These are phyloP conservation scores for Allium cepa DNA, from an alignment of 106 monocot genomes.

Conservation along the genomic window DNA sequence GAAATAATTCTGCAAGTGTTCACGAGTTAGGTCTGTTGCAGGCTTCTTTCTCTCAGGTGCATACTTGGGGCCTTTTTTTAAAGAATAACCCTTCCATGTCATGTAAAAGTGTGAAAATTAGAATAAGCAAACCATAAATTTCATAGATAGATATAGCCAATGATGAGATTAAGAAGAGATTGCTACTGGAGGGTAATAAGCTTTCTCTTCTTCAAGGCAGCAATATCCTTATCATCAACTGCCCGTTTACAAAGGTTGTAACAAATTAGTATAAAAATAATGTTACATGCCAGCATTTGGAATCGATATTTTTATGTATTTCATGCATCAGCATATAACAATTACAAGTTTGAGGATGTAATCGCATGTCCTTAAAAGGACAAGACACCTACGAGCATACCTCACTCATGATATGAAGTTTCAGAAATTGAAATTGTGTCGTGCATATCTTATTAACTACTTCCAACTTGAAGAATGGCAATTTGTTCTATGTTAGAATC, in stretches of 20 bases:
- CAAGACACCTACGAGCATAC: too few relatives aligned
- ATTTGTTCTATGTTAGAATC: too few relatives aligned
- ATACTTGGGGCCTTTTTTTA: slow-evolving; percentile 59
- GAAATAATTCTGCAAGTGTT: slow-evolving; percentile 46
- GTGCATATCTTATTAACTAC: too few relatives aligned
- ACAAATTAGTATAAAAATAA: too few relatives aligned
- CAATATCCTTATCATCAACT: slow-evolving; percentile 37
- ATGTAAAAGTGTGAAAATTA: slow-evolving; percentile 12
- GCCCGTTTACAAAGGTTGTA: slow-evolving; percentile 12
- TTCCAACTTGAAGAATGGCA: neutral
- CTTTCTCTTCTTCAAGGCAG: slow-evolving; percentile 67
- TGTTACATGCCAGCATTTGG: too few relatives aligned
- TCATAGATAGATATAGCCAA: neutral
- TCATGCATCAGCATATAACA: too few relatives aligned
- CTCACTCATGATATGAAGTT: too few relatives aligned
- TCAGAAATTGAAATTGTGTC: too few relatives aligned
- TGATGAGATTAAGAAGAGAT: neutral
- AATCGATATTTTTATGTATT: too few relatives aligned
- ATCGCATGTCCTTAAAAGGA: too few relatives aligned
- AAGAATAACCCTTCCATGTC: slow-evolving; percentile 43
- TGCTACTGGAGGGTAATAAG: slow-evolving; percentile 61
- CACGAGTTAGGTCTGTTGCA: slow-evolving; percentile 63
- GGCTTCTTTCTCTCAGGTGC: slow-evolving; percentile 40
- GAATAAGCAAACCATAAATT: too few relatives aligned
- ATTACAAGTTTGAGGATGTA: too few relatives aligned